Percentiles rank a stretch among this genome's conserved stretches.
Evolutionary conservation across 2,329 filamentous ascomycete species (phyloP).

Genomic region (Clonostachys chloroleuca): DNA sequence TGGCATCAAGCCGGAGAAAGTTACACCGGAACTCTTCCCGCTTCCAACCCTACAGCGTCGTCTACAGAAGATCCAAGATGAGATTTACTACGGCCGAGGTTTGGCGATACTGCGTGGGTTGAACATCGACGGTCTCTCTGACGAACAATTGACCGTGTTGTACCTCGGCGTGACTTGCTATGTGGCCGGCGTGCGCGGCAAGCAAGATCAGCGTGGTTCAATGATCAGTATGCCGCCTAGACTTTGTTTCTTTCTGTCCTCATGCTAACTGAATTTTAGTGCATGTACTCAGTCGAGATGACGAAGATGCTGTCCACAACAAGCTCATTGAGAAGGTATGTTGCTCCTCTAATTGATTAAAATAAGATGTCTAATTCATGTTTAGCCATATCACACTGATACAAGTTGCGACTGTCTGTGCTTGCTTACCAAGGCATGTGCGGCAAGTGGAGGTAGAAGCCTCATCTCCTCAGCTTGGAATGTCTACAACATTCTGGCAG

Average conservation of each 20-base stretch:
- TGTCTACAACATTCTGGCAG: slow-evolving; percentile 60
- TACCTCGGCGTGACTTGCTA: slow-evolving; percentile 1
- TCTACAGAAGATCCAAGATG: not conserved
- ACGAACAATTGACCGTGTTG: not conserved
- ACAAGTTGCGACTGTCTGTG: not conserved
- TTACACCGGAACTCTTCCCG: not conserved
- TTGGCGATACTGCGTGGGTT: slow-evolving; percentile 2
- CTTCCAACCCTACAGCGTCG: not conserved
- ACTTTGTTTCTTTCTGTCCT: not conserved
- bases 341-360: not conserved
- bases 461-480: slow-evolving; percentile 31
- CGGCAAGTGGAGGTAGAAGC: not conserved
- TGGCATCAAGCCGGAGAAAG: not conserved
- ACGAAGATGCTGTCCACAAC: not conserved
- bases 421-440: not conserved
- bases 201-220: not conserved
- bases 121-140: not conserved
- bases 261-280: not conserved
- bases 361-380: not conserved
- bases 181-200: slow-evolving; percentile 1
- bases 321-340: not conserved
- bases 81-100: not conserved
- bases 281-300: not conserved
- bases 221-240: not conserved
- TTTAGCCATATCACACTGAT: not conserved